Evolutionary conservation across 352 stramenopile genomes (phyloP).

Genomic region (Elongisporangium prolatum): DNA sequence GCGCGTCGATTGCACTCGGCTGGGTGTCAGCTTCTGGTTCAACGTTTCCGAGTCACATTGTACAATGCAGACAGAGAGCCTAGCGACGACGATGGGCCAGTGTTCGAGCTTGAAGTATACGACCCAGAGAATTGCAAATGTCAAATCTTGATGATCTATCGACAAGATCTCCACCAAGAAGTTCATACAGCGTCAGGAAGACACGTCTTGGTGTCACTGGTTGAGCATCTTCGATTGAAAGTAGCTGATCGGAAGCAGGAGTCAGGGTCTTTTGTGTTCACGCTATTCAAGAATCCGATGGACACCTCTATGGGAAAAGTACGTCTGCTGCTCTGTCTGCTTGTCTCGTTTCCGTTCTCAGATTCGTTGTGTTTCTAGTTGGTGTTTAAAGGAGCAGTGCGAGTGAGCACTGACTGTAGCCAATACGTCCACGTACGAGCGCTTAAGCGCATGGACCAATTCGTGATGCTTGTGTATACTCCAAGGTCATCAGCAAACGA

Average conservation of each 20-base stretch:
- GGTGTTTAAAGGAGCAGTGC: conserved; percentile 30
- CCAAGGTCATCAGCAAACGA: conserved; percentile 17
- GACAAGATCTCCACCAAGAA: not conserved
- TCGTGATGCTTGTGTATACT: conserved; percentile 38
- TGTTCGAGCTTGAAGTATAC: conserved; percentile 10
- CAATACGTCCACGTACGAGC: conserved; percentile 19
- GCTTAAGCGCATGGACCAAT: conserved; percentile 21
- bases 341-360: not conserved
- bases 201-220: not conserved
- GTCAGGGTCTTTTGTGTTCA: not conserved
- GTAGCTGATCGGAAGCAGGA: not conserved
- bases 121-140: conserved; percentile 8
- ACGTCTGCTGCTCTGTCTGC: conserved; percentile 2
- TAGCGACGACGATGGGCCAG: conserved; percentile 2
- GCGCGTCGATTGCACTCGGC: conserved; percentile 21
- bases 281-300: conserved; percentile 10
- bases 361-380: conserved; percentile 15
- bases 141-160: conserved; percentile 1
- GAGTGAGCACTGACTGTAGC: conserved; percentile 1
- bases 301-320: conserved; percentile 45
- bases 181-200: not conserved
- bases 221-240: not conserved
- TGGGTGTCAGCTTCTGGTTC: conserved; percentile 25
- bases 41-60: conserved; percentile 25
- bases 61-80: conserved; percentile 18